Base-by-base conservation (phyloP, 2,329 filamentous ascomycete species). In the Lasiodiplodia theobromae region DNA sequence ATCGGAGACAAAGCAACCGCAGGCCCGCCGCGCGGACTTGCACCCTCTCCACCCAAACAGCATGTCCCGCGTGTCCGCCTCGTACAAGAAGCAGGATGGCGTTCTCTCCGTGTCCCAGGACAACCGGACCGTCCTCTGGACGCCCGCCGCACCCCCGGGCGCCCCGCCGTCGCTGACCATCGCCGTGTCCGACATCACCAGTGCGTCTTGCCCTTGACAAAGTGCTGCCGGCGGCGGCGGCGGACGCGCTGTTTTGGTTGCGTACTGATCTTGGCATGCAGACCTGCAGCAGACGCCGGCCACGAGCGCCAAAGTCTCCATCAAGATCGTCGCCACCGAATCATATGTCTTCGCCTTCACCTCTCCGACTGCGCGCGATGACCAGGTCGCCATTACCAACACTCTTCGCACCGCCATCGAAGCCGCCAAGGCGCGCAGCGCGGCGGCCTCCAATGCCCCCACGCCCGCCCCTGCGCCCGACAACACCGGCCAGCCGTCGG, bases 1-100 rank as follows among this genome's bases (percentile, higher is more conserved):
- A 34, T 37, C n/a, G 34, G 34, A 31, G 12, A 64, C 60, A 64
- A 64, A 64, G 47, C 60, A 37, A 64, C 47, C 28, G 60, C 60
- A 64, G 60, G 60, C 54, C 47, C 44, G 28, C 44, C 60, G 60
- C 47, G 60, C 60, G 60, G 60, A 64, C 47, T 64, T 28, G 60
- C 56, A 21, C 23, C 31, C 23, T n/a, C 56, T 38, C 66, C 49
- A 38, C 21, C 52, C 44, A 54, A 49, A 54, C 73, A 77, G 69
- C 73, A 80, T 80, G 78, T 76, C 77, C 66, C 73, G 74, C 71
- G 77, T 76, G 69, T 74, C 77, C 65, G 76, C 78, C 40, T 77
- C 90, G 69, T 98, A 96, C 86, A 98, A 97, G 83, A 99, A 98
- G 85, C 96, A 97, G 81, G 92, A 98, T 84, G 96, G 96, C 78